Evolutionary conservation across 805 yeast genomes (phyloP).

Genomic region (Candida vartiovaarae): DNA sequence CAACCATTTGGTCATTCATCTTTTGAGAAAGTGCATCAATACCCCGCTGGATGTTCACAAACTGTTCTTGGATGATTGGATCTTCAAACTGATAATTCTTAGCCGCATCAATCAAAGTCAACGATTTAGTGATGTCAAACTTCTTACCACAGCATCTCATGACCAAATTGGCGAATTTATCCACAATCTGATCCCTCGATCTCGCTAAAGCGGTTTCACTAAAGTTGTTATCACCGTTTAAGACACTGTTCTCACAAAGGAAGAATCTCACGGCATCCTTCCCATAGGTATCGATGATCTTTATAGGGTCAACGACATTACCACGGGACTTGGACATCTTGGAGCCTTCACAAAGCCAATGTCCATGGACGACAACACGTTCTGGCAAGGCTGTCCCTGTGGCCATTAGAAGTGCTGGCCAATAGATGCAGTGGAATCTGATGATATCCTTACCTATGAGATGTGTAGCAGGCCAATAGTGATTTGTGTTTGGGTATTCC

Average conservation of each 20-base stretch:
- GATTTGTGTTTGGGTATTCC: slow-evolving; percentile 42
- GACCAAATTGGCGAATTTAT: slow-evolving; percentile 76
- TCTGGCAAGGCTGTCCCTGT: slow-evolving; percentile 66
- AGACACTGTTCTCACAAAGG: slow-evolving; percentile 64
- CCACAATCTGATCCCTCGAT: slow-evolving; percentile 60
- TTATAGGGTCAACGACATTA: slow-evolving; percentile 87
- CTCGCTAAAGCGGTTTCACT: slow-evolving; percentile 46
- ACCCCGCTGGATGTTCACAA: slow-evolving; percentile 21
- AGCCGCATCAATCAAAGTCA: slow-evolving; percentile 5
- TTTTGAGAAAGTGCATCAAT: slow-evolving; percentile 29
- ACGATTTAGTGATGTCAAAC: slow-evolving; percentile 50
- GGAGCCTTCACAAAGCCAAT: slow-evolving; percentile 84
- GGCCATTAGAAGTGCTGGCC: slow-evolving; percentile 91
- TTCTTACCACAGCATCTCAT: slow-evolving; percentile 67
- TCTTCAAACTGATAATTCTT: slow-evolving; percentile 6
- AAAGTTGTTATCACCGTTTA: slow-evolving; percentile 77
- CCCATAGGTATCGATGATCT: slow-evolving; percentile 56
- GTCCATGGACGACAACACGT: slow-evolving; percentile 82
- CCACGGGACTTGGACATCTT: slow-evolving; percentile 94
- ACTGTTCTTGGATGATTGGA: slow-evolving; percentile 4
- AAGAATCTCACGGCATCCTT: slow-evolving; percentile 70
- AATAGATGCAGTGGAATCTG: slow-evolving; percentile 83
- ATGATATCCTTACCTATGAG: slow-evolving; percentile 88
- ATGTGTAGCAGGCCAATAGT: slow-evolving; percentile 42
- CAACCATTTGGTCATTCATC: slow-evolving; percentile 37